A percentile compares a stretch with the other conserved stretches of the same genome.
phyloP scores from a whole-genome alignment of 805 yeast species.

The Yamadazyma endophytica region DNA sequence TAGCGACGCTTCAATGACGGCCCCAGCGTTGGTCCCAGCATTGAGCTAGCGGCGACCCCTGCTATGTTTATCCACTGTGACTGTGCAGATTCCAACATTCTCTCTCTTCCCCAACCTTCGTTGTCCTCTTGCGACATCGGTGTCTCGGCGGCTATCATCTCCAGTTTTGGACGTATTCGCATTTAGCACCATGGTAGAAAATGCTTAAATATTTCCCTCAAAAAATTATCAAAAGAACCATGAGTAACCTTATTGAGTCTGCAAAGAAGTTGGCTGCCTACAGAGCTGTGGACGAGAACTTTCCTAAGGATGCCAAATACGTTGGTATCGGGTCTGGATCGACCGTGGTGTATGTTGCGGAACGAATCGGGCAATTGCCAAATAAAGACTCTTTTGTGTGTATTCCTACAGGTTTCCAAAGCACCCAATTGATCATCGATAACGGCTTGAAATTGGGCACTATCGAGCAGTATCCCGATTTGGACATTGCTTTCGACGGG shows the following conservation, averaged over 20 bases:
- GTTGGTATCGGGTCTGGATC: constrained; percentile 97
- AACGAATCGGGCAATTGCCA: constrained; percentile 72
- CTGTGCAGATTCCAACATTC: too few relatives aligned
- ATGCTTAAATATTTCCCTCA: too few relatives aligned
- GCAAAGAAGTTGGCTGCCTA: constrained; percentile 92
- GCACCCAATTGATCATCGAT: constrained; percentile 75
- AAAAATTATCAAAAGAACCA: constrained; percentile 5
- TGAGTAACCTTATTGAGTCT: constrained; percentile 53
- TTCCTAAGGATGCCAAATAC: constrained; percentile 63
- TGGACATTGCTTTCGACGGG: constrained; percentile 96
- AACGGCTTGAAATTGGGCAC: constrained; percentile 77
- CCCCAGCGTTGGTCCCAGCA: too few relatives aligned
- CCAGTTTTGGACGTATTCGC: too few relatives aligned
- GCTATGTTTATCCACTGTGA: too few relatives aligned
- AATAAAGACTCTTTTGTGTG: constrained; percentile 61
- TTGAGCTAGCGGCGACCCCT: too few relatives aligned
- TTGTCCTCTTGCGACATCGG: too few relatives aligned
- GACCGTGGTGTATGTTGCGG: constrained; percentile 96
- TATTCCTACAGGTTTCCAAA: constrained; percentile 96
- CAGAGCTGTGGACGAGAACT: constrained; percentile 85
- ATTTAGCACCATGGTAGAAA: too few relatives aligned
- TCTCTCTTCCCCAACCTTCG: too few relatives aligned
- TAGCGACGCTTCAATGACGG: too few relatives aligned
- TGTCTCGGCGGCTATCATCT: too few relatives aligned
- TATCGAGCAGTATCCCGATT: constrained; percentile 74